Evolutionary conservation across 805 yeast species (phyloP).

Genomic region (Metschnikowia santaceciliae): DNA sequence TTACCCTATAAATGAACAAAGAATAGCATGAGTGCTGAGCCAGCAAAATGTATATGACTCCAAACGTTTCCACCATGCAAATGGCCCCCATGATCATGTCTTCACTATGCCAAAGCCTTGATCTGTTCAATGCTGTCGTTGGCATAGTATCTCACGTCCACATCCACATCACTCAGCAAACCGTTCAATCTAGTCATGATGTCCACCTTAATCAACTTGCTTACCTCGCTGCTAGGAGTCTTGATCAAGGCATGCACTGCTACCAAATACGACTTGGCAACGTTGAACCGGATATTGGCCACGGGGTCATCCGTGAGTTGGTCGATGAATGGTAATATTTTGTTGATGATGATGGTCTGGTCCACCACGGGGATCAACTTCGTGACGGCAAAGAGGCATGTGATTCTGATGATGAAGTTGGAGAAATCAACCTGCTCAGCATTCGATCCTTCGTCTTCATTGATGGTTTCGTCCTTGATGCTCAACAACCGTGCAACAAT

Average conservation of each 20-base stretch:
- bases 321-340: slow-evolving; percentile 76
- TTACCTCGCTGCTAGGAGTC: slow-evolving; percentile 16
- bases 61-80: neutral
- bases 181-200: slow-evolving; percentile 63
- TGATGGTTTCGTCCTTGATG: slow-evolving; percentile 20
- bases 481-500: slow-evolving; percentile 70
- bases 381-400: slow-evolving; percentile 86
- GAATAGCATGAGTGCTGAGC: slow-evolving; percentile 1
- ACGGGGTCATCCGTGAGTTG: slow-evolving; percentile 74
- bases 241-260: slow-evolving; percentile 51
- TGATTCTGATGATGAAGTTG: slow-evolving; percentile 88
- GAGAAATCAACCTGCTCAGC: slow-evolving; percentile 44
- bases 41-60: slow-evolving; percentile 1
- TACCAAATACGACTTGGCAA: slow-evolving; percentile 75
- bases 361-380: slow-evolving; percentile 70
- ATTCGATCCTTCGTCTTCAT: slow-evolving; percentile 20
- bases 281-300: slow-evolving; percentile 93
- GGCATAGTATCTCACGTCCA: slow-evolving; percentile 87
- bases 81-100: neutral
- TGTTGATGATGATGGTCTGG: slow-evolving; percentile 50
- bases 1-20: neutral
- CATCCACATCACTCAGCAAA: slow-evolving; percentile 69
- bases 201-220: slow-evolving; percentile 33
- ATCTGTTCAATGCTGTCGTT: slow-evolving; percentile 48
- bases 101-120: slow-evolving; percentile 17